Conservation (phyloP, 2,329 filamentous ascomycete species). For the Fusarium bactridioides region DNA sequence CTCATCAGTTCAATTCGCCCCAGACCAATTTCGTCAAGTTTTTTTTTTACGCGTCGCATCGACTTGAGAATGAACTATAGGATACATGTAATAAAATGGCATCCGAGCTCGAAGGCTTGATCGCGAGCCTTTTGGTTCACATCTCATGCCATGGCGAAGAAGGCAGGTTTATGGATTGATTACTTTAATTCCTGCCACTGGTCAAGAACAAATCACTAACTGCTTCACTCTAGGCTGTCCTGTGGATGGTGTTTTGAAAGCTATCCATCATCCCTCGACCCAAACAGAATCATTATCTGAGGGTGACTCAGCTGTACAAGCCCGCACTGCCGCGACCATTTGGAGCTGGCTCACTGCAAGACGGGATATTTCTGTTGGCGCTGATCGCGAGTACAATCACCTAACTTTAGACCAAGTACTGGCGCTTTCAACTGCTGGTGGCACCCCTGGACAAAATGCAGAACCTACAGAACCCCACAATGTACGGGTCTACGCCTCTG, state of each 20-base stretch:
- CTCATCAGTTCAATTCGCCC: constrained; percentile 44
- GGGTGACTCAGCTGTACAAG: constrained; percentile 26
- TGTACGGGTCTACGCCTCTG: constrained; percentile 56
- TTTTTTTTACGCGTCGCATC: constrained; percentile 27
- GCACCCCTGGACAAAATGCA: constrained; percentile 10
- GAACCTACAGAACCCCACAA: not conserved
- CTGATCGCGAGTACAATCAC: constrained; percentile 44
- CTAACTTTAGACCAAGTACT: constrained; percentile 51
- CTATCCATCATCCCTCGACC: constrained; percentile 42
- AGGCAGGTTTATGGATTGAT: constrained; percentile 42
- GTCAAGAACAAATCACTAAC: constrained; percentile 12
- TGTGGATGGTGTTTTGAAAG: constrained; percentile 44
- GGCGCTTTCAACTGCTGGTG: constrained; percentile 18
- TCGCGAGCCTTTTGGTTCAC: constrained; percentile 47
- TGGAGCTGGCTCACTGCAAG: constrained; percentile 49
- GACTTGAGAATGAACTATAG: constrained; percentile 41
- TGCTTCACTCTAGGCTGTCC: constrained; percentile 41
- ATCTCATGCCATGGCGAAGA: constrained; percentile 50
- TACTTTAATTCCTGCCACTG: not conserved
- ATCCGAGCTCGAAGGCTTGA: constrained; percentile 50
- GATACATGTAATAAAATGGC: constrained; percentile 42
- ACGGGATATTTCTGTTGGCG: constrained; percentile 49
- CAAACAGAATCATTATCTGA: constrained; percentile 22
- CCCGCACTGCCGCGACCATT: constrained; percentile 44
- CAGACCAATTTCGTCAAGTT: constrained; percentile 27